These are phyloP conservation scores for Apiospora pterosperma DNA, from an alignment of 2,329 filamentous ascomycete species.

Conservation along the genomic window DNA sequence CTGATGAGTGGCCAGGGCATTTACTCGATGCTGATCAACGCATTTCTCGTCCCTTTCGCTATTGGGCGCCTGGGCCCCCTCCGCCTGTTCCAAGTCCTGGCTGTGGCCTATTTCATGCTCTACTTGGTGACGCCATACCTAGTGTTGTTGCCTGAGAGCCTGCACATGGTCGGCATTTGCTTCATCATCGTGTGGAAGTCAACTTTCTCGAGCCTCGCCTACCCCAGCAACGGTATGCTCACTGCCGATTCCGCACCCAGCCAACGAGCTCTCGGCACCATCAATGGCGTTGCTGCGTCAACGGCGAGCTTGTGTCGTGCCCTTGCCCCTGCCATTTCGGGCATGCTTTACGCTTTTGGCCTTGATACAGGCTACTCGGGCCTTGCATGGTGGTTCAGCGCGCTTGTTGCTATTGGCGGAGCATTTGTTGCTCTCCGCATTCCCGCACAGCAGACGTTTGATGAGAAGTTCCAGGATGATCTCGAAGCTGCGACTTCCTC, in stretches of 20 bases:
- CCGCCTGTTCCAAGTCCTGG: conserved; percentile 76
- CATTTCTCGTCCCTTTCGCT: conserved; percentile 78
- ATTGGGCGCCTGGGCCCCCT: conserved; percentile 74
- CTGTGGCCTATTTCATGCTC: conserved; percentile 79
- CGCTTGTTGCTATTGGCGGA: conserved; percentile 70
- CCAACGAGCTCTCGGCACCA: conserved; percentile 78
- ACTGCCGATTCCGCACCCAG: conserved; percentile 85
- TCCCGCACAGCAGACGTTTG: conserved; percentile 54
- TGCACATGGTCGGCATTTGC: conserved; percentile 75
- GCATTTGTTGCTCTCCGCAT: conserved; percentile 74
- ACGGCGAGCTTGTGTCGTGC: conserved; percentile 86
- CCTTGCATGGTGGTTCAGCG: conserved; percentile 90
- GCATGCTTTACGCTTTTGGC: conserved; percentile 78
- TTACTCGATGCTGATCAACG: conserved; percentile 84
- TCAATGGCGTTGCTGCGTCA: conserved; percentile 90
- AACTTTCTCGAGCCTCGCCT: conserved; percentile 85
- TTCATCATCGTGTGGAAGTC: conserved; percentile 84
- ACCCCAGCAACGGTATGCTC: conserved; percentile 86
- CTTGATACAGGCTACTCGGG: conserved; percentile 79
- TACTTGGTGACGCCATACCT: conserved; percentile 89
- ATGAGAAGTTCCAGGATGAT: conserved; percentile 32
- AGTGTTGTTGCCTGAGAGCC: conserved; percentile 69
- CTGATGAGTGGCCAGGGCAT: conserved; percentile 86
- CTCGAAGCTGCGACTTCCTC: conserved; percentile 6
- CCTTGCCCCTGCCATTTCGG: conserved; percentile 84